These are phyloP conservation scores for Saccharomycopsis sp. DNA, from an alignment of 805 yeast species.

Conservation along the genomic window DNA sequence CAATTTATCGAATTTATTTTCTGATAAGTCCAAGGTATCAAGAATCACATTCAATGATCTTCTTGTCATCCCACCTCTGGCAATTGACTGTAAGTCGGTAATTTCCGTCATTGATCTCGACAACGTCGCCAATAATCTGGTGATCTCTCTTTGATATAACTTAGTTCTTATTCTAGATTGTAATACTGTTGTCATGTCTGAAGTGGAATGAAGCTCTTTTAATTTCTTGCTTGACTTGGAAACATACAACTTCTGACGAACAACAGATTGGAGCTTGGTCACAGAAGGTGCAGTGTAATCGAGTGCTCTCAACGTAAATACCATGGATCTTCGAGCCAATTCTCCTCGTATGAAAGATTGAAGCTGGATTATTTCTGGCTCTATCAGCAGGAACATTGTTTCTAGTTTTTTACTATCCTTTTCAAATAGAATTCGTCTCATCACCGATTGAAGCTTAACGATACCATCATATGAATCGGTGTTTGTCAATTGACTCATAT, in stretches of 20 bases:
- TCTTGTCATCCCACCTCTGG: constrained; percentile 35
- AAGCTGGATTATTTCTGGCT: constrained; percentile 27
- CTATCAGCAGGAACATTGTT: neutral
- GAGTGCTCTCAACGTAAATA: constrained; percentile 1
- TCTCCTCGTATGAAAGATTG: constrained; percentile 36
- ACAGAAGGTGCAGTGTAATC: neutral
- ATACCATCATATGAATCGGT: constrained; percentile 23
- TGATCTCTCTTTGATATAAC: neutral
- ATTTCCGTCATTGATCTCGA: neutral
- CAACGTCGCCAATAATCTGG: neutral
- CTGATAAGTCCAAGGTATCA: constrained; percentile 1
- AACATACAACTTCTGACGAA: constrained; percentile 1
- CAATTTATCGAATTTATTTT: constrained; percentile 24
- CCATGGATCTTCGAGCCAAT: constrained; percentile 15
- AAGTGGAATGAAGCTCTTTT: neutral
- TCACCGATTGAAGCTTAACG: constrained; percentile 31
- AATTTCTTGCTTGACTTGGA: neutral
- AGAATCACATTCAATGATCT: constrained; percentile 11
- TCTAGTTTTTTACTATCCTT: constrained; percentile 19
- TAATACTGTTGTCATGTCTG: neutral
- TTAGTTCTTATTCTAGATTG: constrained; percentile 10
- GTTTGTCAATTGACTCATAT: constrained; percentile 19
- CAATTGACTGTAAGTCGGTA: constrained; percentile 28
- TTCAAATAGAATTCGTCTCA: constrained; percentile 30
- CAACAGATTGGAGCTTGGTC: constrained; percentile 9